Evolutionary conservation across 352 stramenopile genomes (phyloP), one percentile per base, ranked within the genome.

Genomic region (Phytophthora europaea): DNA sequence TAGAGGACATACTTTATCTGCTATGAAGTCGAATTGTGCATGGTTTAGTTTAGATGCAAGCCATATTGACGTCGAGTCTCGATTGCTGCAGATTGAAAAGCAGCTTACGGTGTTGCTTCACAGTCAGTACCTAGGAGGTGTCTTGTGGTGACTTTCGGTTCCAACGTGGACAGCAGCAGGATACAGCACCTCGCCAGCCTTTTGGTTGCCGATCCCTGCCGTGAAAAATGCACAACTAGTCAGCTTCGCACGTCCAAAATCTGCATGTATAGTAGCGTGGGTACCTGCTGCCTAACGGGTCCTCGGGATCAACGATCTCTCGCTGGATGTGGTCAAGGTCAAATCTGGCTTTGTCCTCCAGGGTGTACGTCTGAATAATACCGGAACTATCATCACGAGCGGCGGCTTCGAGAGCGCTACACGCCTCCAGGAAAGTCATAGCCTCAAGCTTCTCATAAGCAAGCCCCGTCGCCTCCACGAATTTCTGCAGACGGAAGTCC

Each of bases 401-500:
- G 13, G 47, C 60, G 33, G 31, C 47, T 10, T 67, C 20, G 20
- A 67, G 60, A 18, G 60, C 60, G n/a, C 51, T 22, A 23, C 60
- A 67, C n/a, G 60, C 47, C 34, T 67, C 60, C 12, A 59, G 1
- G 13, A 66, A 59, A 8, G 47, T 67, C 60, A 67, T 67, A 10
- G 28, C n/a, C 7, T 51, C 47, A 16, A 67, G 33, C 47, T 59
- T 40, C 34, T 51, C 13, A 23, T 51, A 59, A 3, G 45, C 31
- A 15, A 67, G 31, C 47, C 47, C 28, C 15, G 60, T 59, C 26
- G 60, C 60, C 47, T 67, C 61, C 13, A 40, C 33, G 34, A 67
- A 67, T 53, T 67, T 67, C 18, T 67, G 33, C 12, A 60, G 16
- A n/a, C 61, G 61, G 48, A 67, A 67, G 13, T 61, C 33, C 5